Percentiles rank a stretch among this genome's conserved stretches.
Evolutionary conservation across 805 yeast genomes (phyloP).

Genomic region (Ogataea corticis): DNA sequence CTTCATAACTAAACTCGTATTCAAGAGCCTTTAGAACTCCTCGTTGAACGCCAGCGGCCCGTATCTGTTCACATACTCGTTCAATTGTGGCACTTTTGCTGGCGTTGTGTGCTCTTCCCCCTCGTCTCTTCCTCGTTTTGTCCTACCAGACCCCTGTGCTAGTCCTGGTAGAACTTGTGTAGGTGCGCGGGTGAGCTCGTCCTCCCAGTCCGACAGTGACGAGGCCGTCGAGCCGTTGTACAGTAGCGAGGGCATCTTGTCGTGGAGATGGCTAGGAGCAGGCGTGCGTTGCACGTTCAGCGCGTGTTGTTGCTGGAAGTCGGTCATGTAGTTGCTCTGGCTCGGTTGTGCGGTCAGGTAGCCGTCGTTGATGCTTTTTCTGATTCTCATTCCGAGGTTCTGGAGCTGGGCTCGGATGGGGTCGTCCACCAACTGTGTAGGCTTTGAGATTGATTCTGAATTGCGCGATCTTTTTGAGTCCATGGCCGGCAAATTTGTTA

Average conservation of each 20-base stretch:
- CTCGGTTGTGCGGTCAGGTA: conserved; percentile 31
- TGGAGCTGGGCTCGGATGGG: conserved; percentile 42
- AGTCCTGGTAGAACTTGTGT: conserved; percentile 1
- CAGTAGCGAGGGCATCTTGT: conserved; percentile 46
- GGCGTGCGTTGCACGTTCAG: conserved; percentile 36
- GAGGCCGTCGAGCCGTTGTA: conserved; percentile 47
- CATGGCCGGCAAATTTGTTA: neutral
- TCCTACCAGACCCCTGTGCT: neutral
- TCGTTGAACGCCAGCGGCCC: conserved; percentile 50
- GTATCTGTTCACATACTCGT: conserved; percentile 37
- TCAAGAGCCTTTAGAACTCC: conserved; percentile 39
- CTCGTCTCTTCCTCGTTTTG: conserved; percentile 17
- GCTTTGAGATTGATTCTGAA: no score
- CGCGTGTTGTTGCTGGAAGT: conserved; percentile 22
- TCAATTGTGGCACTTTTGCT: conserved; percentile 6
- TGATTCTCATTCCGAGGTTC: conserved; percentile 68
- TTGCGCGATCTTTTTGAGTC: conserved; percentile 2
- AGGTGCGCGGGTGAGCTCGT: conserved; percentile 19
- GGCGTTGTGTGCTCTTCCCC: conserved; percentile 2
- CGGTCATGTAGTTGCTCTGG: conserved; percentile 12
- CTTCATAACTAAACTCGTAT: neutral
- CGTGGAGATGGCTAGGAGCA: conserved; percentile 37
- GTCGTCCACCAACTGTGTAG: conserved; percentile 4
- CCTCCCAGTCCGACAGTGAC: conserved; percentile 46
- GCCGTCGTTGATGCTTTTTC: conserved; percentile 67